Conservation (phyloP, 2,329 filamentous ascomycete species). For the Penicillium janthinellum region DNA sequence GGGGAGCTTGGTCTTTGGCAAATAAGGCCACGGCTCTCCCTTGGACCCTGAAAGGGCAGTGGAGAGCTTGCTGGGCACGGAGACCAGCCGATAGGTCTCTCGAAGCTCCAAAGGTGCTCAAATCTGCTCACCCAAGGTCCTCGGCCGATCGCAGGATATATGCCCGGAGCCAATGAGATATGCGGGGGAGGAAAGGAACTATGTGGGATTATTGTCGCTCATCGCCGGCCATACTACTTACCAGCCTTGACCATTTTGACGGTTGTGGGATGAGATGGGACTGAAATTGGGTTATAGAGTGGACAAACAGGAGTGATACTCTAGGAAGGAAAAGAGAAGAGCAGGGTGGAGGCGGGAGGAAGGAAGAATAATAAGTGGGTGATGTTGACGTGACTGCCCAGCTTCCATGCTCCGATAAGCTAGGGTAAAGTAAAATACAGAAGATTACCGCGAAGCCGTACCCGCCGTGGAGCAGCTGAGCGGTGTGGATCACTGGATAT, state of each 20-base stretch:
- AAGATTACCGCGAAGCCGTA: background rate
- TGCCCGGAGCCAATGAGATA: background rate
- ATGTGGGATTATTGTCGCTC: conserved; percentile 7
- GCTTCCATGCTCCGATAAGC: background rate
- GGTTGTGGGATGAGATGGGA: conserved; percentile 42
- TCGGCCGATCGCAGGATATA: conserved; percentile 32
- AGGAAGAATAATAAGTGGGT: conserved; percentile 27
- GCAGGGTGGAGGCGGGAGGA: conserved; percentile 19
- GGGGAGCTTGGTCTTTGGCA: background rate
- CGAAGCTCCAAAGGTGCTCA: conserved; percentile 43
- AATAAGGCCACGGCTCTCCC: conserved; percentile 2
- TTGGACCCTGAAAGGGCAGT: conserved; percentile 10
- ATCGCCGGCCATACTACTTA: conserved; percentile 54
- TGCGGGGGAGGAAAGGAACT: background rate
- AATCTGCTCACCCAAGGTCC: conserved; percentile 46
- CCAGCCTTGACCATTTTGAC: conserved; percentile 98
- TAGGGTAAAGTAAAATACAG: background rate
- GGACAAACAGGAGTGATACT: conserved; percentile 8
- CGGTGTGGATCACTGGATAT: no score
- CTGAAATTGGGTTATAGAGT: conserved; percentile 19
- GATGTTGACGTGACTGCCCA: conserved; percentile 30
- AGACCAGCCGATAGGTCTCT: conserved; percentile 13
- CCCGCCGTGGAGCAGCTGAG: background rate
- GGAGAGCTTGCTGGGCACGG: conserved; percentile 11
- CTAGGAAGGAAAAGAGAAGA: conserved; percentile 15